Conservation (phyloP, 345 rosid genomes). For the Hypericum perforatum region DNA sequence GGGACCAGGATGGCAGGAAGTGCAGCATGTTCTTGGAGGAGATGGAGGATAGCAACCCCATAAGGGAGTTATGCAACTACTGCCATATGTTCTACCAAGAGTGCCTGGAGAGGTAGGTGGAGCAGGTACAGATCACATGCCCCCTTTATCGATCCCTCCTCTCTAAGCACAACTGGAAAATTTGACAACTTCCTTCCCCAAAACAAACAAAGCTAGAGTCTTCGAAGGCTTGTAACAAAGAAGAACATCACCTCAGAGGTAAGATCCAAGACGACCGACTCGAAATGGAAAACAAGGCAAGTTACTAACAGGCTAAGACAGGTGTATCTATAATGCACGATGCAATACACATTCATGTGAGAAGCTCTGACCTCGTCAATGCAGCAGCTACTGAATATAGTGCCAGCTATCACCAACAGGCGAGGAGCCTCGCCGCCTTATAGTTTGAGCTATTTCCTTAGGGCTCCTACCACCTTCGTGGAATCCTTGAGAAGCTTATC, state of each 20-base stretch:
- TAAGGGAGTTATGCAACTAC: constrained; percentile 33
- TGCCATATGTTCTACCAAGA: constrained; percentile 34
- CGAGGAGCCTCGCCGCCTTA: constrained; percentile 36
- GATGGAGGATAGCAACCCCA: constrained; percentile 18
- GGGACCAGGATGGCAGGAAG: constrained; percentile 1
- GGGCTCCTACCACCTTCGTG: constrained; percentile 38
- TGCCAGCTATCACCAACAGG: constrained; percentile 79
- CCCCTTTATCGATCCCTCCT: constrained; percentile 37
- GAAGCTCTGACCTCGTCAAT: constrained; percentile 87
- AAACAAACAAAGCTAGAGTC: constrained; percentile 72
- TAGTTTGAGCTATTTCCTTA: constrained; percentile 27
- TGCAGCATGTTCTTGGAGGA: constrained; percentile 36
- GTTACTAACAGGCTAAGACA: constrained; percentile 84
- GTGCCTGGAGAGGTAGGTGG: constrained; percentile 40
- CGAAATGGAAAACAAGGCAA: background rate
- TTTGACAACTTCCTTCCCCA: constrained; percentile 58
- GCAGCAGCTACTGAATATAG: constrained; percentile 86
- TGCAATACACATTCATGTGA: constrained; percentile 61
- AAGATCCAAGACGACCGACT: too few species aligned
- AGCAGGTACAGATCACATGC: constrained; percentile 34
- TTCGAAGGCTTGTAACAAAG: constrained; percentile 55
- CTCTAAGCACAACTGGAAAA: constrained; percentile 35
- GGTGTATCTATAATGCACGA: constrained; percentile 83
- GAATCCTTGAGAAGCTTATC: constrained; percentile 73
- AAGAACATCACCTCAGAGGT: background rate